Percentiles rank a stretch among this genome's conserved stretches.
These are phyloP conservation scores for Letharia columbiana DNA, from an alignment of 495 filamentous ascomycete genomes.

Conservation along the genomic window DNA sequence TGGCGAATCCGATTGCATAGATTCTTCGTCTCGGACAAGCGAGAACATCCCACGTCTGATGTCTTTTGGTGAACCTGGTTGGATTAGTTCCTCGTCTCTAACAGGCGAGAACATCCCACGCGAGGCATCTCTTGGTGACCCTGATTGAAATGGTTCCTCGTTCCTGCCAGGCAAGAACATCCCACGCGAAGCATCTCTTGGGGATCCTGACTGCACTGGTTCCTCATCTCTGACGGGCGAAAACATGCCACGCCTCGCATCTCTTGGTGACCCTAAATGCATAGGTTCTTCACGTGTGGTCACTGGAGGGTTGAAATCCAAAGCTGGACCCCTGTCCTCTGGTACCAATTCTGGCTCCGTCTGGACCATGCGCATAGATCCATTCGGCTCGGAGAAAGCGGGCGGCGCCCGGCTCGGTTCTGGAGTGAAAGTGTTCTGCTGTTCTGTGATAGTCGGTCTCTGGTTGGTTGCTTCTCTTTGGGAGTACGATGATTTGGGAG, in stretches of 20 bases:
- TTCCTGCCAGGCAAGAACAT: not conserved
- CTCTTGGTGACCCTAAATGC: not conserved
- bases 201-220: no score
- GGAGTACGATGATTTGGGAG: constrained; percentile 32
- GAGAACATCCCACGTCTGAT: constrained; percentile 16
- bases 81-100: constrained; percentile 12
- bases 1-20: constrained; percentile 11
- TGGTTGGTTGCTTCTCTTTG: constrained; percentile 13
- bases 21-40: constrained; percentile 16
- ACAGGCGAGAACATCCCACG: constrained; percentile 19
- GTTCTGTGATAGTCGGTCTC: constrained; percentile 16
- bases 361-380: constrained; percentile 54
- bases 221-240: no score
- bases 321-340: constrained; percentile 29
- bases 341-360: constrained; percentile 40
- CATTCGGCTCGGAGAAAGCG: constrained; percentile 17
- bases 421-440: constrained; percentile 12
- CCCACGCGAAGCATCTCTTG: not conserved
- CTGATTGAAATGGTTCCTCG: constrained; percentile 12
- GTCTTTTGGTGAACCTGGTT: constrained; percentile 25
- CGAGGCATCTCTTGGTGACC: constrained; percentile 16
- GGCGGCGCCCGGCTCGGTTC: constrained; percentile 13
- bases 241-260: not conserved
- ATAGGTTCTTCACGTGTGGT: not conserved
- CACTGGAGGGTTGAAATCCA: constrained; percentile 14